A percentile compares a stretch with the other conserved stretches of the same genome.
These are phyloP conservation scores for Solanum lycopersicoides DNA, from an alignment of 257 asterid genomes.

Conservation along the genomic window DNA sequence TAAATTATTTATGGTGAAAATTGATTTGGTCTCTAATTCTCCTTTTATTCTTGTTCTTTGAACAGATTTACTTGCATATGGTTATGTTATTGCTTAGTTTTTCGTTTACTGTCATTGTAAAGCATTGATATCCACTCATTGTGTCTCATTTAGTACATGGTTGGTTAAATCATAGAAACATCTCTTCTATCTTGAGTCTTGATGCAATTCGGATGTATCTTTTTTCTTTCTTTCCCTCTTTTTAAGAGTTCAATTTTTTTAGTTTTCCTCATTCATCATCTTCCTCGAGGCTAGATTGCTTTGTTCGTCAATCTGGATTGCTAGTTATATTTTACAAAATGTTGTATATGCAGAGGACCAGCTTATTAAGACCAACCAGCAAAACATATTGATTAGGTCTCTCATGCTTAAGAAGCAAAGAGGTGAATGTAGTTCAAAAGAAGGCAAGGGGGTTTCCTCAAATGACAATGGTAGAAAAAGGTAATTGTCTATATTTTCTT, in stretches of 20 bases:
- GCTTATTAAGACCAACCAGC: slow-evolving; percentile 63
- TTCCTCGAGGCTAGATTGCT: background rate
- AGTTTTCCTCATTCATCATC: background rate
- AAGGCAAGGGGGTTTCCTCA: slow-evolving; percentile 30
- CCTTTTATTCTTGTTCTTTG: background rate
- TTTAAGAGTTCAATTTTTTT: background rate
- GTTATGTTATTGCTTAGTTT: background rate
- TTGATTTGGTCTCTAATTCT: background rate
- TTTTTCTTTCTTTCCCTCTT: background rate
- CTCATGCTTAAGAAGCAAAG: slow-evolving; percentile 60
- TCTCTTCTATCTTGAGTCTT: background rate
- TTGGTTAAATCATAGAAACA: background rate
- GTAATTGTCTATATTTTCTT: slow-evolving; percentile 20
- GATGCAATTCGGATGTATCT: background rate
- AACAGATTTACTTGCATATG: background rate
- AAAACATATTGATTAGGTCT: slow-evolving; percentile 68
- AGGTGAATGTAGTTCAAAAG: slow-evolving; percentile 43
- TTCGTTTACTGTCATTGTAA: slow-evolving; percentile 2
- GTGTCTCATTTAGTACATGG: background rate
- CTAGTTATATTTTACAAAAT: background rate
- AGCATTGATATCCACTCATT: background rate
- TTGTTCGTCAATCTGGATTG: background rate
- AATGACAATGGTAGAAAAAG: slow-evolving; percentile 52
- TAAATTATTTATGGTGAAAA: background rate
- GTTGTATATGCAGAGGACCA: slow-evolving; percentile 41